phyloP scores from a whole-genome alignment of 1,284 basidiomycete genomes.

The Trichosporon faecale region DNA sequence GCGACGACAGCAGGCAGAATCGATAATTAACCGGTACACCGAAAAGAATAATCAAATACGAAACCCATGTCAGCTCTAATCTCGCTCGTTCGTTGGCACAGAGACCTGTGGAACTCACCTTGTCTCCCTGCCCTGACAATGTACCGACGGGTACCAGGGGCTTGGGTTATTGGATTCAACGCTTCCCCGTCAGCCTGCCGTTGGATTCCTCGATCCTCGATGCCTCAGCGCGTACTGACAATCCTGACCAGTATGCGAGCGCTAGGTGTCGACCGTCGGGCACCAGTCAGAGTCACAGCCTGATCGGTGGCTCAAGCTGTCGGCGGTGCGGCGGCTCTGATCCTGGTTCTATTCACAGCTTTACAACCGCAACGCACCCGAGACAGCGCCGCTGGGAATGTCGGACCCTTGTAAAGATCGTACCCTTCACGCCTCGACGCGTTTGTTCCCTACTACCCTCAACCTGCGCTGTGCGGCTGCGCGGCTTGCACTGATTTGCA shows the following conservation, averaged over 20 bases:
- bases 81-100: background rate
- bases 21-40: background rate
- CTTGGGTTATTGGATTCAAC: background rate
- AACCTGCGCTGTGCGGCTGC: background rate
- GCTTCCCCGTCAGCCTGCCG: background rate
- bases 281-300: too few species aligned
- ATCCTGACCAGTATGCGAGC: too few species aligned
- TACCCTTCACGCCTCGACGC: background rate
- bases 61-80: background rate
- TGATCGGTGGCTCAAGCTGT: too few species aligned
- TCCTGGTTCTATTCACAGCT: background rate
- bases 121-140: background rate
- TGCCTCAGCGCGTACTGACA: too few species aligned
- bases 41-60: background rate
- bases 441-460: background rate
- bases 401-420: too few species aligned
- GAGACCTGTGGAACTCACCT: background rate
- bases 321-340: background rate
- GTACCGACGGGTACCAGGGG: slow-evolving; percentile 6
- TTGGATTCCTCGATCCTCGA: background rate
- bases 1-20: too few species aligned
- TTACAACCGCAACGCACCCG: background rate
- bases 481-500: background rate
- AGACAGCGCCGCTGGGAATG: background rate
- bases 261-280: too few species aligned